Evolutionary conservation across 177 flowering plant genomes (phyloP), one percentile per base, ranked within the genome.

Genomic region (Tripterygium wilfordii): DNA sequence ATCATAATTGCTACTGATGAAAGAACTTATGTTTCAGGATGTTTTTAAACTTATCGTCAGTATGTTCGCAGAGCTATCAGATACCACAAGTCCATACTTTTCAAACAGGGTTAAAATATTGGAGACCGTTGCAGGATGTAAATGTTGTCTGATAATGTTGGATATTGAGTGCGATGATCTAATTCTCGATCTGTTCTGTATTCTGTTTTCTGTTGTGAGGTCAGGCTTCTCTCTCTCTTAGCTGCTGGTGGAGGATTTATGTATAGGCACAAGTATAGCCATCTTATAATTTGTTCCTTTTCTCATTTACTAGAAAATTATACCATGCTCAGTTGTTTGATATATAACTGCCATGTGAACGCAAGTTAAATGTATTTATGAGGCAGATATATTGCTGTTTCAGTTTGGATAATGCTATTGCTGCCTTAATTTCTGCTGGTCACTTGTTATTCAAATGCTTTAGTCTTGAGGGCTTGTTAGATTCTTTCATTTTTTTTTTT

Each of bases 201-300:
- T 61, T 48, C 83, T 92, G 59, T 92, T 89, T 59, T 66, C 77
- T 43, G 77, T 74, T 56, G 74, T 78, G 56, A 80, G 96, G 99
- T 92, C 23, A 60, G 25, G 7, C 24, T 62, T 46, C 46, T 43
- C 30, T 55, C 24, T 25, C 30, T 36, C 21, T 45, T 14, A 13
- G n/a, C 37, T 17, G 17, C 13, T 45, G 3, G 13, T 33, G 13
- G 10, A 24, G 17, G 1, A 10, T 14, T 13, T 53, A 7, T 9
- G n/a, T 0, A n/a, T n/a, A n/a, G n/a, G n/a, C n/a, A n/a, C n/a
- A n/a, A n/a, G n/a, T n/a, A n/a, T n/a, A n/a, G n/a, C n/a, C n/a
- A n/a, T n/a, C n/a, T n/a, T n/a, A n/a, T n/a, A n/a, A n/a, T n/a
- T n/a, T n/a, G n/a, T n/a, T n/a, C n/a, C n/a, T n/a, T n/a, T n/a